Evolutionary conservation across 176 grass and related monocot species (phyloP), one percentile per base, ranked within the genome.

Genomic region (Hyparrhenia diplandra): DNA sequence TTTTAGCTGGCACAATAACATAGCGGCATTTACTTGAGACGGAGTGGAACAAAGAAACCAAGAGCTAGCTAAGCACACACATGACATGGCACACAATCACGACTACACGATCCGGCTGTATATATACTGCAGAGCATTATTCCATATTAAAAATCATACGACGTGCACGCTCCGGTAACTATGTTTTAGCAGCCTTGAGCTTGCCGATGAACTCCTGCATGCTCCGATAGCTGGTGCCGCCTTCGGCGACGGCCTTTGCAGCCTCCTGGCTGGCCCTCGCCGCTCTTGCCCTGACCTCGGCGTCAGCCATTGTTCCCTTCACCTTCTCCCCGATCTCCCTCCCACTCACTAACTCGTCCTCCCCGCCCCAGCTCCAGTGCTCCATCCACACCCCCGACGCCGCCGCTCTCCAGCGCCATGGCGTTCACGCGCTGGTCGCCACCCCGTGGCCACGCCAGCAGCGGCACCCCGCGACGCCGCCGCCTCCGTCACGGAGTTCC

Each of bases 121-220:
- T n/a, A n/a, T n/a, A n/a, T n/a, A n/a, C n/a, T n/a, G n/a, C n/a
- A n/a, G n/a, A n/a, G n/a, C n/a, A n/a, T n/a, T n/a, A n/a, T n/a
- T n/a, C n/a, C n/a, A n/a, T n/a, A n/a, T n/a, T n/a, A n/a, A n/a
- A n/a, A n/a, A n/a, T n/a, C n/a, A n/a, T n/a, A n/a, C n/a, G n/a
- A n/a, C n/a, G n/a, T n/a, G n/a, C n/a, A n/a, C n/a, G n/a, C n/a
- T n/a, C n/a, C n/a, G n/a, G n/a, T n/a, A n/a, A n/a, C n/a, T n/a
- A n/a, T n/a, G n/a, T n/a, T n/a, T n/a, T n/a, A n/a, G n/a, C n/a
- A 36, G 35, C 35, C 2, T 36, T 3, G 4, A 36, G 27, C 60
- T 63, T 63, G 60, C 11, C 25, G 27, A 30, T 29, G 60, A 63
- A 63, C 25, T 63, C 86, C 59, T 77, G 41, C 54, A 91, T 69